These are phyloP conservation scores for Prototheca stagnorum DNA, from an alignment of 163 green algal genomes.

Conservation along the genomic window DNA sequence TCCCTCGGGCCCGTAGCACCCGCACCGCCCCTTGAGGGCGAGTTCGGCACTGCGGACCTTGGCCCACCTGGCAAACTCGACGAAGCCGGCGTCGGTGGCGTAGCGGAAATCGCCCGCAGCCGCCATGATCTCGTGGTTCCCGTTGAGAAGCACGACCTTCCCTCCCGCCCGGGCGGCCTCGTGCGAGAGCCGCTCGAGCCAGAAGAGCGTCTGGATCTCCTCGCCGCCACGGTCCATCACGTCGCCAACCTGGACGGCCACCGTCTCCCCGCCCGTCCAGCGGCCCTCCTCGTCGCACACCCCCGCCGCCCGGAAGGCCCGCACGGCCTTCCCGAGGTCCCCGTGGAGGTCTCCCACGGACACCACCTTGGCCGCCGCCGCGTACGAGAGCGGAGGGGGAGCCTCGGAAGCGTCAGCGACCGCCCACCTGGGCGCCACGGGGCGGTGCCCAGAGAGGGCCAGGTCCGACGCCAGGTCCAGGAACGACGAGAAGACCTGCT, in stretches of 20 bases:
- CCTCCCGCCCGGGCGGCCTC: slow-evolving; percentile 20
- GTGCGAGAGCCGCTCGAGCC: slow-evolving; percentile 53
- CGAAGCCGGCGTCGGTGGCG: slow-evolving; percentile 31
- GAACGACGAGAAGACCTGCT: too few relatives aligned
- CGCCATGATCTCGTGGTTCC: slow-evolving; percentile 89
- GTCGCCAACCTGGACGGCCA: slow-evolving; percentile 68
- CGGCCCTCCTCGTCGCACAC: slow-evolving; percentile 44
- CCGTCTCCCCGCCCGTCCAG: slow-evolving; percentile 56
- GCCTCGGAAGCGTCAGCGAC: not conserved
- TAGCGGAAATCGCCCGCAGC: slow-evolving; percentile 64
- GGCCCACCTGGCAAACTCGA: slow-evolving; percentile 20
- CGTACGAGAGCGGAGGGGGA: not conserved
- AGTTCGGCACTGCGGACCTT: slow-evolving; percentile 15
- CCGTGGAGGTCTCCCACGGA: slow-evolving; percentile 81
- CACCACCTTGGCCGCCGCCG: slow-evolving; percentile 34
- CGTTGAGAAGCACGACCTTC: slow-evolving; percentile 51
- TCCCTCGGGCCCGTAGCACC: not conserved
- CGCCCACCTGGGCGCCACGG: not conserved
- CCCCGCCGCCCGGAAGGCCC: slow-evolving; percentile 44
- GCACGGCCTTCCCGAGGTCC: slow-evolving; percentile 54
- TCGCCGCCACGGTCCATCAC: slow-evolving; percentile 72
- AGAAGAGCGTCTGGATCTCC: slow-evolving; percentile 70
- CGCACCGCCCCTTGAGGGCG: slow-evolving; percentile 8
- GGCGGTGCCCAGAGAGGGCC: too few relatives aligned
- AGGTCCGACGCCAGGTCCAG: not conserved